These are phyloP conservation scores for Pleurotus tuber-regium DNA, from an alignment of 768 basidiomycete species.

Conservation along the genomic window DNA sequence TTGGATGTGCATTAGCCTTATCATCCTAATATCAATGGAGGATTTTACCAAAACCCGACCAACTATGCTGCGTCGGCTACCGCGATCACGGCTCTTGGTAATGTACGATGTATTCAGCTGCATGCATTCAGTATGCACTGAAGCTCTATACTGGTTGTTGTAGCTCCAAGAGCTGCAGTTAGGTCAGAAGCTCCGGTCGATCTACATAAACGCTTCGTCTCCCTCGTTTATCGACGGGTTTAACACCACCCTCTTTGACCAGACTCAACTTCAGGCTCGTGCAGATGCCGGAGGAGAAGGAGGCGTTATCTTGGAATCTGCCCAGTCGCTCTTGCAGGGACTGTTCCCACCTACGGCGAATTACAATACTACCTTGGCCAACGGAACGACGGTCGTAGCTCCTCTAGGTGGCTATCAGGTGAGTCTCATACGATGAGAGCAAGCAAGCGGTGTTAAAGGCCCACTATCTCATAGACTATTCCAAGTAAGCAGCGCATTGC, in stretches of 20 bases:
- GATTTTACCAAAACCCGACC: conserved; percentile 62
- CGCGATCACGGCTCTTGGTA: conserved; percentile 65
- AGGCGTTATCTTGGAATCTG: conserved; percentile 64
- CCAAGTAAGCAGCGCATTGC: conserved; percentile 29
- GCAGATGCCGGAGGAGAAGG: conserved; percentile 73
- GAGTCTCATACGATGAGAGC: conserved; percentile 5
- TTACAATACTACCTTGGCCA: conserved; percentile 58
- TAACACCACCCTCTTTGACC: conserved; percentile 32
- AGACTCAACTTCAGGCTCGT: conserved; percentile 39
- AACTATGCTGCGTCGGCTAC: conserved; percentile 58
- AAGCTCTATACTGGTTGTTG: not conserved
- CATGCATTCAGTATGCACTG: not conserved
- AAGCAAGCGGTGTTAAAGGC: not conserved
- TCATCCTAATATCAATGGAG: conserved; percentile 22
- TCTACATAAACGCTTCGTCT: conserved; percentile 55
- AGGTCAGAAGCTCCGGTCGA: conserved; percentile 46
- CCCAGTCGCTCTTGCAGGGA: conserved; percentile 67
- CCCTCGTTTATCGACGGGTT: conserved; percentile 48
- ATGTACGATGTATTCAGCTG: conserved; percentile 36
- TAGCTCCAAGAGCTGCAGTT: conserved; percentile 60
- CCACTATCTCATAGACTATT: conserved; percentile 26
- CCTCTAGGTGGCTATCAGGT: conserved; percentile 68
- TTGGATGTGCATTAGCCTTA: not conserved
- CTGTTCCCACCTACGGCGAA: conserved; percentile 51
- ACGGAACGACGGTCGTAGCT: conserved; percentile 55